Evolutionary conservation across 345 rosid species (phyloP).

Genomic region (Ceriops tagal): DNA sequence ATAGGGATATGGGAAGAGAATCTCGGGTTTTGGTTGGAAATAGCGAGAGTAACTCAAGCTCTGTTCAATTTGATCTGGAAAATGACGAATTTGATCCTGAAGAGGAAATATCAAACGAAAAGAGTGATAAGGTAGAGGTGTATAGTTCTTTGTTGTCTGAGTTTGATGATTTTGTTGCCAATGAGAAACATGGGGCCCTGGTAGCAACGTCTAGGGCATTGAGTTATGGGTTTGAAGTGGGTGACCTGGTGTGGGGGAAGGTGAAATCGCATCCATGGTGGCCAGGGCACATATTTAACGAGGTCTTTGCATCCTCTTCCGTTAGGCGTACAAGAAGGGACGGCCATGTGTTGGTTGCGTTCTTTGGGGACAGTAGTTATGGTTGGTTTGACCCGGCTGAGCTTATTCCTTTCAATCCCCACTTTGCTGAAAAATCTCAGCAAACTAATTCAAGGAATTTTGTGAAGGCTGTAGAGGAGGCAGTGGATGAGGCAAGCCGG

Average conservation of each 20-base stretch:
- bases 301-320: conserved; percentile 72
- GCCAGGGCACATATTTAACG: conserved; percentile 98
- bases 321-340: conserved; percentile 81
- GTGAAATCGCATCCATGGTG: conserved; percentile 99
- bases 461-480: conserved; percentile 91
- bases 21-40: conserved; percentile 21
- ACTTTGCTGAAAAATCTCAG: conserved; percentile 66
- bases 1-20: conserved; percentile 19
- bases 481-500: conserved; percentile 75
- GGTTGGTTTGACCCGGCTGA: conserved; percentile 99
- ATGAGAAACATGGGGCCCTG: conserved; percentile 50
- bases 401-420: conserved; percentile 72
- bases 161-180: conserved; percentile 89
- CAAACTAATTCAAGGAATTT: conserved; percentile 68
- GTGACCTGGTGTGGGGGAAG: conserved; percentile 99
- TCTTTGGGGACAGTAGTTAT: conserved; percentile 96
- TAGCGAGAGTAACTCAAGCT: conserved; percentile 14
- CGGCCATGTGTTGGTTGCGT: conserved; percentile 87
- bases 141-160: conserved; percentile 69
- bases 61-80: conserved; percentile 25
- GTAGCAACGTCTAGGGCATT: conserved; percentile 64
- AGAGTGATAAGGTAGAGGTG: conserved; percentile 26
- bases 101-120: conserved; percentile 4
- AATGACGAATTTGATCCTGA: conserved; percentile 23
- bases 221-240: conserved; percentile 80